Percentiles rank a stretch among this genome's conserved stretches.
phyloP scores from a whole-genome alignment of 352 stramenopile species.

The Aphanomyces invadans region DNA sequence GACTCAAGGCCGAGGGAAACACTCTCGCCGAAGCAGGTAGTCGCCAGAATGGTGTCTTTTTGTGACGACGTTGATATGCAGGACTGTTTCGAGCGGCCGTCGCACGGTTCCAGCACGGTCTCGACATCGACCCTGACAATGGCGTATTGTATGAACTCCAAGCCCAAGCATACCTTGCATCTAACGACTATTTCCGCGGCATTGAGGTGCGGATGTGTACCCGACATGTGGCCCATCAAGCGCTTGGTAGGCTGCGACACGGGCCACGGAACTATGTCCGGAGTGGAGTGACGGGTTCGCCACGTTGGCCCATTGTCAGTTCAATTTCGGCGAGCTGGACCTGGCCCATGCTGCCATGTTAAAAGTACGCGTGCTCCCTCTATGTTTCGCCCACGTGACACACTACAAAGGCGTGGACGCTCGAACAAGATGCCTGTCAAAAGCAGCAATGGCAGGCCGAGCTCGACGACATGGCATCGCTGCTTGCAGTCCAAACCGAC shows the following conservation, averaged over 20 bases:
- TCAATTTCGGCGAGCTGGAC: slow-evolving; percentile 75
- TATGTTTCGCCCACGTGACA: no score
- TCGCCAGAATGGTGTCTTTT: background rate
- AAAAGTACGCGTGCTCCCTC: no score
- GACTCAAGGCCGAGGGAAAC: slow-evolving; percentile 70
- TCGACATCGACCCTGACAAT: slow-evolving; percentile 39
- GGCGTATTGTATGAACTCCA: slow-evolving; percentile 54
- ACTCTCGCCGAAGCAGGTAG: slow-evolving; percentile 51
- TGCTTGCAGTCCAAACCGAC: slow-evolving; percentile 35
- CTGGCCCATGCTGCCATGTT: slow-evolving; percentile 44
- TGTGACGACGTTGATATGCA: slow-evolving; percentile 7
- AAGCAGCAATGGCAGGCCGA: slow-evolving; percentile 45
- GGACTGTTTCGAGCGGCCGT: slow-evolving; percentile 56
- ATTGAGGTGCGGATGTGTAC: slow-evolving; percentile 32
- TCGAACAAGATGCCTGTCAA: slow-evolving; percentile 29
- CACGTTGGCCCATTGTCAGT: slow-evolving; percentile 54
- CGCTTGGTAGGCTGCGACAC: slow-evolving; percentile 38
- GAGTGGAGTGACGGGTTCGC: slow-evolving; percentile 60
- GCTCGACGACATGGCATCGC: slow-evolving; percentile 36
- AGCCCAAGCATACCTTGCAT: slow-evolving; percentile 57
- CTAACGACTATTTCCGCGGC: slow-evolving; percentile 69
- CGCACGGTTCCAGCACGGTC: slow-evolving; percentile 52
- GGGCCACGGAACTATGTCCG: slow-evolving; percentile 44
- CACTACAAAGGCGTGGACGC: slow-evolving; percentile 36
- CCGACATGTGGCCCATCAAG: background rate